Percentiles rank a stretch among this genome's conserved stretches.
These are phyloP conservation scores for Clarkia xantiana DNA, from an alignment of 345 rosid genomes.

Conservation along the genomic window DNA sequence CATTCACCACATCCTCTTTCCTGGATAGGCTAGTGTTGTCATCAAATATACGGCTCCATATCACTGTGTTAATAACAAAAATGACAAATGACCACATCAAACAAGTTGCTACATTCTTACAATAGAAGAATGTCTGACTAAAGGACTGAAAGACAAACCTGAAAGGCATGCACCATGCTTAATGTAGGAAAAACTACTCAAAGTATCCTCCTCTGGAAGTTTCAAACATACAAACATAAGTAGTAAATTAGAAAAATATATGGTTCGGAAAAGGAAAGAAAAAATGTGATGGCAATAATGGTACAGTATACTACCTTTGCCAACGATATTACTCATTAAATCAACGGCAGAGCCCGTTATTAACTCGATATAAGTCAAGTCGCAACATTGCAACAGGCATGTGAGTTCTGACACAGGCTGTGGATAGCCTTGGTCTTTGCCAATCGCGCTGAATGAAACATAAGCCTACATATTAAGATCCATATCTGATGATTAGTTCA, in stretches of 20 bases:
- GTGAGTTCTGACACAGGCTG: slow-evolving; percentile 32
- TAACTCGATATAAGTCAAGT: slow-evolving; percentile 48
- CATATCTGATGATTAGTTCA: background rate
- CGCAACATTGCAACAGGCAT: slow-evolving; percentile 35
- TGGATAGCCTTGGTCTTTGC: slow-evolving; percentile 20
- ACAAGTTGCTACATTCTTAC: background rate
- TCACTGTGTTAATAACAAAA: slow-evolving; percentile 26
- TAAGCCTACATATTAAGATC: slow-evolving; percentile 40
- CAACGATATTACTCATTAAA: slow-evolving; percentile 18
- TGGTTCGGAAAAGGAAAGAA: background rate
- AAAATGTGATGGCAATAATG: slow-evolving; percentile 1
- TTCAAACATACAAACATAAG: background rate
- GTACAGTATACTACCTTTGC: slow-evolving; percentile 28
- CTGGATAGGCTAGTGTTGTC: slow-evolving; percentile 35
- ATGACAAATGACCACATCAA: slow-evolving; percentile 4
- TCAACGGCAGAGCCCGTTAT: slow-evolving; percentile 51
- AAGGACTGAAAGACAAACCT: slow-evolving; percentile 25
- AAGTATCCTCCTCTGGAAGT: slow-evolving; percentile 23
- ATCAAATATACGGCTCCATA: slow-evolving; percentile 43
- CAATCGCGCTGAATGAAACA: slow-evolving; percentile 37
- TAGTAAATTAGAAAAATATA: background rate
- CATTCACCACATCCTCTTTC: slow-evolving; percentile 22
- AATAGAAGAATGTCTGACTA: background rate
- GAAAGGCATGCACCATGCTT: slow-evolving; percentile 69
- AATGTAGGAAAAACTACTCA: slow-evolving; percentile 29